Evolutionary conservation across 2,329 filamentous ascomycete genomes (phyloP).

Genomic region (Lithohypha guttulata): DNA sequence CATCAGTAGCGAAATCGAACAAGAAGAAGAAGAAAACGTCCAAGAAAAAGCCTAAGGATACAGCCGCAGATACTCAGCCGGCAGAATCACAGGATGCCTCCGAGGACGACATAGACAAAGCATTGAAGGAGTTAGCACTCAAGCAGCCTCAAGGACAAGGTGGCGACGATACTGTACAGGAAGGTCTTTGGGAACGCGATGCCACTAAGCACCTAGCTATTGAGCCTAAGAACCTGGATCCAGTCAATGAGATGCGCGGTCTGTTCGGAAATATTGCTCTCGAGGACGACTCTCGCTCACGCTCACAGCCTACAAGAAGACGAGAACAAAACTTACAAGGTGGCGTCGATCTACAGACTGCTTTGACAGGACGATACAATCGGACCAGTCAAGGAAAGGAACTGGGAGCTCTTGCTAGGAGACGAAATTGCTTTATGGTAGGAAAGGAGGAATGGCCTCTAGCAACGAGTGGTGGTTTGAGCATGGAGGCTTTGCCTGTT

Average conservation of each 20-base stretch:
- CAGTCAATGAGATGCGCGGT: constrained; percentile 79
- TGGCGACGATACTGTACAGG: constrained; percentile 16
- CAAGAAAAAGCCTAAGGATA: constrained; percentile 45
- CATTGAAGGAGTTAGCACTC: constrained; percentile 49
- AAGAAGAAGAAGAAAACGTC: constrained; percentile 48
- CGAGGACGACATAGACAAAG: constrained; percentile 57
- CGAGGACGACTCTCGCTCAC: constrained; percentile 44
- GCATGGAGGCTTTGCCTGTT: constrained; percentile 58
- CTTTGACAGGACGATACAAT: constrained; percentile 43
- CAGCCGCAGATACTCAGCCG: constrained; percentile 24
- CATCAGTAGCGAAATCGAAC: constrained; percentile 19
- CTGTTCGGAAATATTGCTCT: constrained; percentile 58
- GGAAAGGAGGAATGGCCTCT: constrained; percentile 81
- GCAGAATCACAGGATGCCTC: constrained; percentile 22
- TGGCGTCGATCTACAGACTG: constrained; percentile 42
- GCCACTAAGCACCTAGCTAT: constrained; percentile 48
- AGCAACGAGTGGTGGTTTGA: constrained; percentile 66
- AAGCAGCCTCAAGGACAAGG: constrained; percentile 23
- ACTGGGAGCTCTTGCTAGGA: constrained; percentile 59
- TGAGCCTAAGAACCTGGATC: constrained; percentile 66
- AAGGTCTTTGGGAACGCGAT: constrained; percentile 31
- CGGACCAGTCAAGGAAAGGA: constrained; percentile 49
- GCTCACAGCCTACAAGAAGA: constrained; percentile 39
- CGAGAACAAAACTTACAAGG: constrained; percentile 45
- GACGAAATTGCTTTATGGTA: constrained; percentile 74